These are phyloP conservation scores for Saccharum officinarum DNA, from an alignment of 176 grass and related monocot species.

Conservation along the genomic window DNA sequence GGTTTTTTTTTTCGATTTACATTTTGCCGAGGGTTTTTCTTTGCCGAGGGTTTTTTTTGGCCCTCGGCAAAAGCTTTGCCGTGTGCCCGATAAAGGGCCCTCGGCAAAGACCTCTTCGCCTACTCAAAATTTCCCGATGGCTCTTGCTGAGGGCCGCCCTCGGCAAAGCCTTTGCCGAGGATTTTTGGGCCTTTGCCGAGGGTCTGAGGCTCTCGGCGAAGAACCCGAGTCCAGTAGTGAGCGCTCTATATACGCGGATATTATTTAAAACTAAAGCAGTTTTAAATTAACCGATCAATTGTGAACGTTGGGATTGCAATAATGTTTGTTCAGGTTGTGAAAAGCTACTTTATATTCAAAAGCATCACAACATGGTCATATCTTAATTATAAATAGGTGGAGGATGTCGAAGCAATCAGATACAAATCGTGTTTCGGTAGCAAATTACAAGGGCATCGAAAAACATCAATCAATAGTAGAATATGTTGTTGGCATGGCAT, in stretches of 20 bases:
- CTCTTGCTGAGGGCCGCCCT: too few species aligned
- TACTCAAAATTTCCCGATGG: too few species aligned
- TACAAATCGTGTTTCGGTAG: conserved; percentile 21
- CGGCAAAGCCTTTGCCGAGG: too few species aligned
- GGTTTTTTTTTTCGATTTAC: too few species aligned
- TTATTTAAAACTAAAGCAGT: neutral
- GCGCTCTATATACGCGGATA: neutral
- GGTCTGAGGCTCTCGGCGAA: too few species aligned
- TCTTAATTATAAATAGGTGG: conserved; percentile 1
- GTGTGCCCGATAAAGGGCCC: too few species aligned
- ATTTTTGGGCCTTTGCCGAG: too few species aligned
- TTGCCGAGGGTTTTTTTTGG: too few species aligned
- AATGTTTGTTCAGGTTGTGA: neutral
- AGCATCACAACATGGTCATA: conserved; percentile 1
- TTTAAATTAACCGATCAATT: neutral
- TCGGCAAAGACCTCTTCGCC: too few species aligned
- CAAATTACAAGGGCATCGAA: neutral
- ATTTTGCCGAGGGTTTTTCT: too few species aligned
- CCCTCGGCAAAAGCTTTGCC: too few species aligned
- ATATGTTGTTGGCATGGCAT: neutral
- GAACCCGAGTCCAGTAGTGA: too few species aligned
- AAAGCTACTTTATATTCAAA: neutral
- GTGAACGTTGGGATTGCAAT: neutral
- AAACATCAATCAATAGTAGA: neutral
- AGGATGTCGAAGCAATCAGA: conserved; percentile 7